Evolutionary conservation across 1,284 basidiomycete genomes (phyloP).

Genomic region (Cronartium quercuum): DNA sequence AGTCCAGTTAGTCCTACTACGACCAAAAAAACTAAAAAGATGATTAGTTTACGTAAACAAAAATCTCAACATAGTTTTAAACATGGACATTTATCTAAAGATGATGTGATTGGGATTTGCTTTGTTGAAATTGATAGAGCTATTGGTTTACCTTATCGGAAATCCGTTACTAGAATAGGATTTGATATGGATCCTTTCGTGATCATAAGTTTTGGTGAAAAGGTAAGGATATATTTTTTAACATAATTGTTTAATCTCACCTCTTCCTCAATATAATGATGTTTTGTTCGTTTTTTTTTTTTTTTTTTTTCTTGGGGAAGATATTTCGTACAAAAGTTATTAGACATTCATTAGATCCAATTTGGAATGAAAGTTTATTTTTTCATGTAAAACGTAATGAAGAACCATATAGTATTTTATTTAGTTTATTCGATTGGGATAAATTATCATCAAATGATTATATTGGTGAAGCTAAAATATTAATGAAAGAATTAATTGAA

Average conservation of each 20-base stretch:
- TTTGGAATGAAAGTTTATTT: slow-evolving; percentile 90
- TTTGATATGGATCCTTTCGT: slow-evolving; percentile 98
- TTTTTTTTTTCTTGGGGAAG: not conserved
- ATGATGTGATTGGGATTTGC: slow-evolving; percentile 86
- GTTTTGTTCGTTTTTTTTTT: not conserved
- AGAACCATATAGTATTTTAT: slow-evolving; percentile 58
- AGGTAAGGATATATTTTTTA: slow-evolving; percentile 83
- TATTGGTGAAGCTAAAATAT: slow-evolving; percentile 54
- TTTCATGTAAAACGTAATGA: slow-evolving; percentile 92
- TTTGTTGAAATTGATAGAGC: slow-evolving; percentile 71
- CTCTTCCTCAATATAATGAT: not conserved
- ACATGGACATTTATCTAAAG: slow-evolving; percentile 52
- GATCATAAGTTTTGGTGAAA: slow-evolving; percentile 91
- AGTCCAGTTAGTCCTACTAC: not conserved
- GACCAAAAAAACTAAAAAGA: not conserved
- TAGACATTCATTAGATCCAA: slow-evolving; percentile 63
- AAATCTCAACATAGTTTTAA: slow-evolving; percentile 60
- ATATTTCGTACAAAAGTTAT: slow-evolving; percentile 45
- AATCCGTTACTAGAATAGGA: slow-evolving; percentile 73
- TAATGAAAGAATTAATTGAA: slow-evolving; percentile 62
- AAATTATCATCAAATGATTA: slow-evolving; percentile 57
- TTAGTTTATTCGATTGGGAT: slow-evolving; percentile 88
- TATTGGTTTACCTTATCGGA: slow-evolving; percentile 72
- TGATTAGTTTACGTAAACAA: not conserved
- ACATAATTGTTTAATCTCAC: slow-evolving; percentile 58